phyloP scores from a whole-genome alignment of 805 yeast genomes.

The Myxozyma kluyveri region DNA sequence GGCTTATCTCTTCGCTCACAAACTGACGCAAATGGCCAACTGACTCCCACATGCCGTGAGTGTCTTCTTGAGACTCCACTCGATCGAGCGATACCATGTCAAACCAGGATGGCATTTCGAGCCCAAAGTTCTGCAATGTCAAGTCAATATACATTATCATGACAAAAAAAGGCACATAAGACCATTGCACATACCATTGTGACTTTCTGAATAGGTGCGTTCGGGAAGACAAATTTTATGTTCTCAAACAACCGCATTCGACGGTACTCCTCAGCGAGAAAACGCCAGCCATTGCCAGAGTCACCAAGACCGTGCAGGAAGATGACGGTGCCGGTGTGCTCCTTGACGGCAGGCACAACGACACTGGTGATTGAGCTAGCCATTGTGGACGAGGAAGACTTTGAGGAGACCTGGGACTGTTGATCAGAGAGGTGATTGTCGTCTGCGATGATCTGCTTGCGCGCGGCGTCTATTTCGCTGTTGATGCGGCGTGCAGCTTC shows the following conservation, averaged over 20 bases:
- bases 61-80: constrained; percentile 38
- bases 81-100: constrained; percentile 33
- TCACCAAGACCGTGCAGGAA: constrained; percentile 84
- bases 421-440: neutral
- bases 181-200: constrained; percentile 43
- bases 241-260: constrained; percentile 46
- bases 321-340: constrained; percentile 32
- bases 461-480: neutral
- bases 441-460: neutral
- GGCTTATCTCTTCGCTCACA: constrained; percentile 36
- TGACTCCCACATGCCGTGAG: constrained; percentile 40
- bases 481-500: neutral
- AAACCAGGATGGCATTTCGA: constrained; percentile 80
- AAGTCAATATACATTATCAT: constrained; percentile 1
- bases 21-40: constrained; percentile 35
- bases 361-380: constrained; percentile 3
- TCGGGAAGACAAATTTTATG: constrained; percentile 80
- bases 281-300: constrained; percentile 84
- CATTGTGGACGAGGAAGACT: constrained; percentile 20
- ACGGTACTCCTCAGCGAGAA: constrained; percentile 62
- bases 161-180: neutral
- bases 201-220: constrained; percentile 75
- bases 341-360: constrained; percentile 27
- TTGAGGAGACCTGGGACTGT: neutral
- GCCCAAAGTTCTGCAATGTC: constrained; percentile 62